These are phyloP conservation scores for Cryptococcus sp. DNA, from an alignment of 1,284 basidiomycete species.

Conservation along the genomic window DNA sequence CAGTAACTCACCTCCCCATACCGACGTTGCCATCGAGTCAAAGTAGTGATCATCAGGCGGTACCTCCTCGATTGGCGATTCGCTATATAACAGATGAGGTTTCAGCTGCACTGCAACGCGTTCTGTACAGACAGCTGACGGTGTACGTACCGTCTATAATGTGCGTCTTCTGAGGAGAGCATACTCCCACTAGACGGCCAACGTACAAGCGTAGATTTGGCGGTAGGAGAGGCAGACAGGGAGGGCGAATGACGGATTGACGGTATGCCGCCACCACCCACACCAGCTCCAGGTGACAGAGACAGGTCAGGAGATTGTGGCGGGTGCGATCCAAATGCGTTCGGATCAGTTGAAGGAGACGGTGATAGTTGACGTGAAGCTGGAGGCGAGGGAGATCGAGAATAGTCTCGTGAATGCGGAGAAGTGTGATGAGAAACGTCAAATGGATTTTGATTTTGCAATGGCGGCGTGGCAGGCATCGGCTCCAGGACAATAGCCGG, in stretches of 20 bases:
- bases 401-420: no score
- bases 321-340: not conserved
- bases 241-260: not conserved
- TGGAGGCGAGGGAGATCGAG: slow-evolving; percentile 11
- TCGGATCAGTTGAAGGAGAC: slow-evolving; percentile 5
- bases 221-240: not conserved
- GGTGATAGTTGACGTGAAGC: slow-evolving; percentile 10
- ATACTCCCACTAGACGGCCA: slow-evolving; percentile 28
- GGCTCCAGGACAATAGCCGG: slow-evolving; percentile 52
- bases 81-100: slow-evolving; percentile 13
- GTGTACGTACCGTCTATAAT: slow-evolving; percentile 27
- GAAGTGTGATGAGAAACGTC: not conserved
- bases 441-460: slow-evolving; percentile 24
- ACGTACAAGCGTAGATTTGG: slow-evolving; percentile 11
- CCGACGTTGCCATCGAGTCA: slow-evolving; percentile 35
- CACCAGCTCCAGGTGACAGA: not conserved
- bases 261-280: no score
- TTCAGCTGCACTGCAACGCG: not conserved
- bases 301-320: not conserved
- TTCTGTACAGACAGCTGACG: not conserved
- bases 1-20: slow-evolving; percentile 48
- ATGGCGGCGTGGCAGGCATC: slow-evolving; percentile 35
- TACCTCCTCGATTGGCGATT: slow-evolving; percentile 23
- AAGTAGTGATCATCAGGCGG: slow-evolving; percentile 29
- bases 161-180: slow-evolving; percentile 38